Base-by-base conservation (phyloP, 1,139 yeast genomes). In the Saccharomyces pastorianus region DNA sequence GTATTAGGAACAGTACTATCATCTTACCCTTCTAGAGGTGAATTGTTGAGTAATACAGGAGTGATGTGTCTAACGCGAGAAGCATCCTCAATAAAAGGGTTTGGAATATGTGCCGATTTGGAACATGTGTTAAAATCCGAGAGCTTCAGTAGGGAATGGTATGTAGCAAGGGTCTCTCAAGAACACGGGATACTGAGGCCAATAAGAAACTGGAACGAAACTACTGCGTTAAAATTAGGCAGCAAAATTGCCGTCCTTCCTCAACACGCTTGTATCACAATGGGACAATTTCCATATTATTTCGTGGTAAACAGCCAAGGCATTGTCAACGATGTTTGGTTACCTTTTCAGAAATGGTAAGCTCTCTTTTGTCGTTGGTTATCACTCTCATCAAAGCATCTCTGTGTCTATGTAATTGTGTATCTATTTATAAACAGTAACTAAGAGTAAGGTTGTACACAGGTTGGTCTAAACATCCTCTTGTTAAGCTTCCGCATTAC, bases 191-290 rank as follows among this genome's bases (percentile, higher is more conserved):
- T 83, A 29, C 67, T 82, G 54, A 74, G 71, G 11, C 78, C 82
- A 0, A 63, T 11, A 63, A 65, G 34, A 23, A 38, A 5, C 13
- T 83, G 58, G 79, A 20, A 9, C 11, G 44, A 38, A 20, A 11
- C 26, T 4, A 17, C 23, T 20, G 13, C n/a, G 8, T 38, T 38
- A 17, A 82, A 41, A 60, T 76, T 48, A 85, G 66, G 90, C 1
- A 76, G 83, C 1, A 76, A 77, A 52, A 74, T 86, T 6, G 71
- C 73, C 48, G 73, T 87, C 46, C 63, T 81, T 29, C 91, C 93
- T 0, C 93, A 87, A 64, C 95, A 87, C 65, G 74, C 83, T 11
- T 87, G 95, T 67, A 86, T 87, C 55, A 79, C 88, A 1, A 86
- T 88, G 49, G 83, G 84, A 5, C 74, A 82, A 17, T 83, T 76